phyloP scores from a whole-genome alignment of 208 protist genomes.

The Zelonia costaricensis region DNA sequence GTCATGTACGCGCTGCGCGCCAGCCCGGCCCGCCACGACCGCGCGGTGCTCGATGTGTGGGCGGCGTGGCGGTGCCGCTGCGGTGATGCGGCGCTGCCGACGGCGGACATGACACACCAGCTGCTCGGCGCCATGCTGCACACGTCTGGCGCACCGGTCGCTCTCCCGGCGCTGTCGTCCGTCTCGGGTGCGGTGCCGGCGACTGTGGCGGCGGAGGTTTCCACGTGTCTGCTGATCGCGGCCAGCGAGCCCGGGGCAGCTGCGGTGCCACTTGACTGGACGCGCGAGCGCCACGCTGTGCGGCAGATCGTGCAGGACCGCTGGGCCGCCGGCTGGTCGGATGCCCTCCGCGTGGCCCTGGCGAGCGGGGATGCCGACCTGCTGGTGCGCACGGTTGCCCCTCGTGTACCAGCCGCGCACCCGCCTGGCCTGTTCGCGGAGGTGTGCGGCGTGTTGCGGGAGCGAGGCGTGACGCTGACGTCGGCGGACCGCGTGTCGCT shows the following conservation, averaged over 20 bases:
- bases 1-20: slow-evolving; percentile 43
- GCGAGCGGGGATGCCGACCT: slow-evolving; percentile 38
- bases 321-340: slow-evolving; percentile 66
- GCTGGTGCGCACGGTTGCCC: slow-evolving; percentile 30
- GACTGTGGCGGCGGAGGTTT: slow-evolving; percentile 8
- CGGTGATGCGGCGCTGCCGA: slow-evolving; percentile 50
- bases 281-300: slow-evolving; percentile 27
- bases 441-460: slow-evolving; percentile 8
- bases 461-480: slow-evolving; percentile 21
- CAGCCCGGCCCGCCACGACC: slow-evolving; percentile 9
- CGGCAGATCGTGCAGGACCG: slow-evolving; percentile 47
- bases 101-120: slow-evolving; percentile 46
- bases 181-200: not conserved
- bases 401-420: slow-evolving; percentile 33
- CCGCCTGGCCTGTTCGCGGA: slow-evolving; percentile 32
- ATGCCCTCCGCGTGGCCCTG: slow-evolving; percentile 54
- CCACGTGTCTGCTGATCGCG: slow-evolving; percentile 15
- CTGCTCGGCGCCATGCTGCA: slow-evolving; percentile 52
- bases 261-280: slow-evolving; percentile 42
- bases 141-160: slow-evolving; percentile 21
- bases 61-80: slow-evolving; percentile 60
- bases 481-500: slow-evolving; percentile 37
- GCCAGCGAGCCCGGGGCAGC: slow-evolving; percentile 10
- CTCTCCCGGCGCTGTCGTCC: slow-evolving; percentile 24
- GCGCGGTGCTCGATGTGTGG: slow-evolving; percentile 58